Base-by-base conservation (phyloP, 768 basidiomycete genomes). In the Hygrophorus pudorinus region DNA sequence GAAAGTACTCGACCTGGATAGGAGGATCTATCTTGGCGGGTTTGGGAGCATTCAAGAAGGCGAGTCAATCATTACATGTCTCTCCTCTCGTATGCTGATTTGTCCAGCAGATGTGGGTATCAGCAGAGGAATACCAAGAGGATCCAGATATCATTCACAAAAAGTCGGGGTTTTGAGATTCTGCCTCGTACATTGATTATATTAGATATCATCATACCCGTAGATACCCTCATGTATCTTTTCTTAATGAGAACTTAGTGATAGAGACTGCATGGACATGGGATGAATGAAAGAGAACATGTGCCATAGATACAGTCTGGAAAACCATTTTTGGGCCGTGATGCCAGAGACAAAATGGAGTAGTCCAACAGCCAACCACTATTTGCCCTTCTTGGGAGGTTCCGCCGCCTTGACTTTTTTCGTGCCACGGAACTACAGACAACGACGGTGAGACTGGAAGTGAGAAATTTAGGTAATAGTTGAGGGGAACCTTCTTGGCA, bases 141-240 rank as follows among this genome's bases (percentile, higher is more conserved):
- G 94, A 98, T 65, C 93, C 94, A 44, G 93, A 98, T 57, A 87
- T 97, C 56, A 98, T 97, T 57, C 93, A 96, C 65, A 93, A 89
- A 66, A 94, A 94, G 65, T 75, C 85, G 46, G 87, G 86, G 38
- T 90, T 91, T 63, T 90, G 58, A 64, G 20, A 29, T 38, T 36
- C 37, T 42, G 17, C 34, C 30, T 47, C 38, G n/a, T 28, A 42
- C 21, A 36, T 45, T 38, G 17, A 39, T 38, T 48, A 38, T 50
- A 53, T 51, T 49, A 51, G 50, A 46, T 50, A 47, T 38, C 11
- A 14, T 11, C 37, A 38, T 17, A 38, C 33, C n/a, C 38, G 51
- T 56, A 48, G 53, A 62, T 62, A 62, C 62, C 61, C 58, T 20
- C 34, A 46, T 20, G 41, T 27, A 29, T 41, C 48, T 53, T 51